phyloP scores from a whole-genome alignment of 805 yeast species.

The Starmerella sp. region DNA sequence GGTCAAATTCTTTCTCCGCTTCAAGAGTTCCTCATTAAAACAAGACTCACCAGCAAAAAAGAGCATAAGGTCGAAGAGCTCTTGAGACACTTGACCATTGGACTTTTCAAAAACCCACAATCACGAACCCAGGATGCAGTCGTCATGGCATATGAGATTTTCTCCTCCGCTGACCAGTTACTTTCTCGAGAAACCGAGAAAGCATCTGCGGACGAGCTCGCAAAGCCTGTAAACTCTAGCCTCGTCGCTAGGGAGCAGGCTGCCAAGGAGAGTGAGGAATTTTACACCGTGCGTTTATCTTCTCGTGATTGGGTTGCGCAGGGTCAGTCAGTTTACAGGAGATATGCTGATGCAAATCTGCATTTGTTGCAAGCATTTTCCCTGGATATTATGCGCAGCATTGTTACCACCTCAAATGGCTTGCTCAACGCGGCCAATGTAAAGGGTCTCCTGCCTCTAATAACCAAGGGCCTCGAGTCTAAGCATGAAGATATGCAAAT shows the following conservation, averaged over 20 bases:
- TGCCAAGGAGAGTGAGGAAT: constrained; percentile 40
- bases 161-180: constrained; percentile 37
- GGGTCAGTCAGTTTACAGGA: constrained; percentile 25
- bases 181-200: not conserved
- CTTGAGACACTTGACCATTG: constrained; percentile 63
- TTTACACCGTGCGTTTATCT: constrained; percentile 63
- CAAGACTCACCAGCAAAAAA: constrained; percentile 52
- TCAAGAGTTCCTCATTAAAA: constrained; percentile 46
- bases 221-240: constrained; percentile 11
- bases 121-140: constrained; percentile 48
- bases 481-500: constrained; percentile 69
- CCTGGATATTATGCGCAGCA: constrained; percentile 61
- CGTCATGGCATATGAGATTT: constrained; percentile 62
- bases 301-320: constrained; percentile 39
- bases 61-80: constrained; percentile 72
- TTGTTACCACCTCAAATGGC: constrained; percentile 39
- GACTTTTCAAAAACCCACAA: constrained; percentile 61
- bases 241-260: constrained; percentile 20
- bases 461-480: constrained; percentile 49
- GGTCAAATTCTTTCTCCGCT: constrained; percentile 55
- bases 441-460: constrained; percentile 61
- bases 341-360: constrained; percentile 45
- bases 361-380: constrained; percentile 63
- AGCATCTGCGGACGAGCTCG: constrained; percentile 1
- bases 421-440: constrained; percentile 51